These are phyloP conservation scores for Acanthamoeba castellanii DNA, from an alignment of 208 protist species.

Conservation along the genomic window DNA sequence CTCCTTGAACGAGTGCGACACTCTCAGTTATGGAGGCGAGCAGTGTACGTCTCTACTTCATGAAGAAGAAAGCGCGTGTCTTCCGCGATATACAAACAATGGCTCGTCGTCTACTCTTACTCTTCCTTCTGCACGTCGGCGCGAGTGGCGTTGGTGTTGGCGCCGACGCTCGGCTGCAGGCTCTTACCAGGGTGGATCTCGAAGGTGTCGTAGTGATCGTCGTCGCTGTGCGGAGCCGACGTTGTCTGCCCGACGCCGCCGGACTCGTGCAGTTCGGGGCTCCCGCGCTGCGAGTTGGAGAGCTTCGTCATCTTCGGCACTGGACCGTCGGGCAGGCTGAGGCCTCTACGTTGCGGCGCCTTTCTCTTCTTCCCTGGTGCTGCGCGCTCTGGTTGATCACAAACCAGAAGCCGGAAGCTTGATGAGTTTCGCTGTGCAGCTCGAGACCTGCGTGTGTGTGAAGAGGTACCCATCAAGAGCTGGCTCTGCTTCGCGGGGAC, in stretches of 20 bases:
- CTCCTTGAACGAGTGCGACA: too few species aligned
- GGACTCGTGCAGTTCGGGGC: neutral
- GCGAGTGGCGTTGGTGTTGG: neutral
- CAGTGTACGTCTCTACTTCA: neutral
- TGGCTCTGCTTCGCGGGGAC: neutral
- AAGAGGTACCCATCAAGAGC: neutral
- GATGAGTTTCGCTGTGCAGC: neutral
- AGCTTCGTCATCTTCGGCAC: neutral
- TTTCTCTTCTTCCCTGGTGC: neutral
- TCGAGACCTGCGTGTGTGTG: neutral
- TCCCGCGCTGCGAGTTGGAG: neutral
- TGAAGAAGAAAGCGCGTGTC: neutral
- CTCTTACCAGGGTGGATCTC: neutral
- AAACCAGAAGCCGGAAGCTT: neutral
- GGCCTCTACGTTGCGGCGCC: neutral
- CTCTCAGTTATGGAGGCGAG: neutral
- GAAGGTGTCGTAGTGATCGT: slow-evolving; percentile 10
- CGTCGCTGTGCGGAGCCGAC: neutral
- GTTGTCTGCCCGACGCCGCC: neutral
- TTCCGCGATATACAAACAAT: neutral
- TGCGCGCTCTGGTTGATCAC: neutral
- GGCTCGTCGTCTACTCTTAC: neutral
- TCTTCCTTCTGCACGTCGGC: slow-evolving; percentile 15
- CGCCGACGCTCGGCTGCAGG: neutral
- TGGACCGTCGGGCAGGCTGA: neutral